Evolutionary conservation across 1,284 basidiomycete genomes (phyloP), one percentile per base, ranked within the genome.

Genomic region (Tremellales sp.): DNA sequence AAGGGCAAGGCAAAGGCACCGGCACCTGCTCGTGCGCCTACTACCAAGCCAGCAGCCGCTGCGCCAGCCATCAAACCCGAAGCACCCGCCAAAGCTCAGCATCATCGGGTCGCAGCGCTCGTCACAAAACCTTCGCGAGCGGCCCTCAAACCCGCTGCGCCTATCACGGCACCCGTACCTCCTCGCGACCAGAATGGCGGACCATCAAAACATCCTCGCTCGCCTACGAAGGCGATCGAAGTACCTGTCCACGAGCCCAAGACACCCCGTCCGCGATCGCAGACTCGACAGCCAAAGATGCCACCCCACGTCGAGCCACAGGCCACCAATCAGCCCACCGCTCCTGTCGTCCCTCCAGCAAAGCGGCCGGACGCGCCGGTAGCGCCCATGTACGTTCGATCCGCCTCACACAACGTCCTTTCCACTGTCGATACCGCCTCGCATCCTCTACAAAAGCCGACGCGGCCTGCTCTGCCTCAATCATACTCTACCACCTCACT

Each of bases 371-470:
- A n/a, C n/a, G n/a, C n/a, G n/a, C n/a, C n/a, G n/a, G n/a, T n/a
- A n/a, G n/a, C n/a, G n/a, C 35, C 13, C 19, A 29, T 29, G 2
- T 48, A 60, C 26, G 46, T 27, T 19, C 56, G 63, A 22, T 61
- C 63, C 3, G 53, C 48, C 4, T 63, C 61, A 4, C 59, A 60
- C 24, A 51, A 45, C 17, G 43, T 54, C n/a, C 49, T 63, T 2
- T 49, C 58, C 15, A 39, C 49, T 17, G 26, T 42, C 29, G 29
- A 48, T 11, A 27, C 45, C 25, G 25, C 49, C 12, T 26, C 45
- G 11, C 53, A 45, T 0, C 46, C 26, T 29, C 48, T 45, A 21
- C 27, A 47, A 13, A 57, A 56, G 39, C 65, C 62, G 10, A 42
- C 48, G 7, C 49, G 65, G 22, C 62, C 65, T 6, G 29, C 27